Conservation (phyloP, 1,284 basidiomycete genomes). For the Macrocybe sp. region DNA sequence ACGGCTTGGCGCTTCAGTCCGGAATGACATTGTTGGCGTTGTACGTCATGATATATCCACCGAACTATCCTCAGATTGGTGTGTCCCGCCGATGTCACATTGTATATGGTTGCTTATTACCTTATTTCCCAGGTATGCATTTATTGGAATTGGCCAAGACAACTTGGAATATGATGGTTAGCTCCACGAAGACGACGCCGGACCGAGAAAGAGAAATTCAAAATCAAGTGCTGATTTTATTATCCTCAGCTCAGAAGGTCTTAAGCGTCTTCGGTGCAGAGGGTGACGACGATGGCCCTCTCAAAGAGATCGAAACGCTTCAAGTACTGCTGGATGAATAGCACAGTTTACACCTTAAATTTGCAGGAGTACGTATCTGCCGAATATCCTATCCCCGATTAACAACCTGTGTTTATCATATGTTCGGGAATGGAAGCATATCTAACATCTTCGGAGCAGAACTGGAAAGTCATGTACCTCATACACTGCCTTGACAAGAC, state of each 20-base stretch:
- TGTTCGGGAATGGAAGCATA: too few species aligned
- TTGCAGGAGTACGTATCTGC: background rate
- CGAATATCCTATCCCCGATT: background rate
- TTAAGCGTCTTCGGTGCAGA: conserved; percentile 48
- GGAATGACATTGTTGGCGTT: conserved; percentile 58
- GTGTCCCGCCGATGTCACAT: conserved; percentile 14
- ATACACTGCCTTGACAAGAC: too few species aligned
- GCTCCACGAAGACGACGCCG: conserved; percentile 17
- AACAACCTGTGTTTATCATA: too few species aligned
- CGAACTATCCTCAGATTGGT: conserved; percentile 77
- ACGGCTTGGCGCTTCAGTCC: conserved; percentile 43
- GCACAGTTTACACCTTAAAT: background rate
- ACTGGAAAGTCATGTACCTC: too few species aligned
- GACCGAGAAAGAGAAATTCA: conserved; percentile 15
- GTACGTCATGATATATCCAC: conserved; percentile 64
- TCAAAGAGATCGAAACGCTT: conserved; percentile 46
- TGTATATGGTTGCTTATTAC: conserved; percentile 1
- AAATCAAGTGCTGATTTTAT: conserved; percentile 27
- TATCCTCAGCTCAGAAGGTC: conserved; percentile 37
- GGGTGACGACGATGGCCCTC: conserved; percentile 56
- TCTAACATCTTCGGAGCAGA: too few species aligned
- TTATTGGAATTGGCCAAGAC: conserved; percentile 71
- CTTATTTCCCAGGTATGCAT: conserved; percentile 53
- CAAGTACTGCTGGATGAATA: conserved; percentile 23
- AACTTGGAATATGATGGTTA: conserved; percentile 57